Percentiles rank a stretch among this genome's conserved stretches.
These are phyloP conservation scores for Fusarium anthophilum DNA, from an alignment of 2,329 filamentous ascomycete species.

Conservation along the genomic window DNA sequence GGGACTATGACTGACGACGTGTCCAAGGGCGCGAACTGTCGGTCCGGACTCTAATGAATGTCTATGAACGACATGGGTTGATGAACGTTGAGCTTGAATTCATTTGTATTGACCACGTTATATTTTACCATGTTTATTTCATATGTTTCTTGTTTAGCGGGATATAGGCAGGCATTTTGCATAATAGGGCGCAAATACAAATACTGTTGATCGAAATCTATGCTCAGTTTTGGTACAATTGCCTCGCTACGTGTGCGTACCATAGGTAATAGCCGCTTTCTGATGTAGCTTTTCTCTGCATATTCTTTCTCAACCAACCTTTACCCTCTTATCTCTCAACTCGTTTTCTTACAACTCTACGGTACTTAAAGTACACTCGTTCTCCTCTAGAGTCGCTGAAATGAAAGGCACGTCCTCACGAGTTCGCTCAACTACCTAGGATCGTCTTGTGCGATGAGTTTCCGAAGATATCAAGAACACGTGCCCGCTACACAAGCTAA, in stretches of 20 bases:
- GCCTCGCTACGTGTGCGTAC: not conserved
- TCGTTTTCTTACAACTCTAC: not conserved
- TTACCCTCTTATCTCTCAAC: not conserved
- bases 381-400: not conserved
- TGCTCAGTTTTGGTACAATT: not conserved
- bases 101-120: slow-evolving; percentile 10
- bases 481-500: not conserved
- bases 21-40: slow-evolving; percentile 12
- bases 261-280: not conserved
- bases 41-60: slow-evolving; percentile 22
- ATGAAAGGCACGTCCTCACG: not conserved
- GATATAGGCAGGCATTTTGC: slow-evolving; percentile 32
- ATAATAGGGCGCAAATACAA: slow-evolving; percentile 27
- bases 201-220: slow-evolving; percentile 3
- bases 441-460: not conserved
- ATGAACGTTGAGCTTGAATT: slow-evolving; percentile 22
- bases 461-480: too few relatives aligned
- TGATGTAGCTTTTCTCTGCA: too few relatives aligned
- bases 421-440: not conserved
- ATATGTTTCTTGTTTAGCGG: slow-evolving; percentile 26
- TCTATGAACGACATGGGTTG: slow-evolving; percentile 15
- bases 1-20: slow-evolving; percentile 35
- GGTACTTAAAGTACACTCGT: too few relatives aligned
- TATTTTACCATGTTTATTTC: slow-evolving; percentile 3
- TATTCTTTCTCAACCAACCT: not conserved